Evolutionary conservation across 805 yeast species (phyloP), one percentile per base, ranked within the genome.

Genomic region (Ogataea glucozyma): DNA sequence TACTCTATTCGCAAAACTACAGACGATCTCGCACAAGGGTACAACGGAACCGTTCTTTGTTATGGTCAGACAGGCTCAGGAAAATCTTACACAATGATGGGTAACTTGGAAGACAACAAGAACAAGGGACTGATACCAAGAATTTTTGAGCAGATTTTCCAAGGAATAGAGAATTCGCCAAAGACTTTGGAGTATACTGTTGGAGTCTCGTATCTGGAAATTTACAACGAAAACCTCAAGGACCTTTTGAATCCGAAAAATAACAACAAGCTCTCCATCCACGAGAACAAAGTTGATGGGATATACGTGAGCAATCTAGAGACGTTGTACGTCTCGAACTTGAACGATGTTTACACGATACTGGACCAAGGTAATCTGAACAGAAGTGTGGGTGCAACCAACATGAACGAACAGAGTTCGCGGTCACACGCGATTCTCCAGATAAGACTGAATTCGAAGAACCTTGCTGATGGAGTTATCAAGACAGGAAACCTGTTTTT

Each of bases 31-130:
- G 72, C 84, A 44, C 70, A 72, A 23, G 97, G 97, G 0, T 62
- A 64, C n/a, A 65, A 67, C 13, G 61, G 62, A 4, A 59, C 70
- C 2, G 58, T 64, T 6, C 41, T 55, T 23, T 49, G 70, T 65
- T 89, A 89, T 64, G 97, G 97, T 4, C 95, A 88, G 60, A 88
- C 95, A 0, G 90, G 86, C 1, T 75, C 93, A 0, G 96, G 96
- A 1, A 87, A 87, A 56, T 81, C 95, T 0, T 82, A 77, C 62
- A 88, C 95, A 1, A 86, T 87, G 93, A 76, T 87, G 65, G 85
- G 87, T 0, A 50, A 70, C 9, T 53, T 64, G 1, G 58, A 56
- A 3, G 66, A 72, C 2, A 53, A 70, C 6, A 53, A 57, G 1
- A 48, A 50, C 6, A 66, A 72, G 30, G 97, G 97, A 2, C 69